A percentile compares a stretch with the other conserved stretches of the same genome.
phyloP scores from a whole-genome alignment of 306 rosid species.

The Citrullus mucosospermus region DNA sequence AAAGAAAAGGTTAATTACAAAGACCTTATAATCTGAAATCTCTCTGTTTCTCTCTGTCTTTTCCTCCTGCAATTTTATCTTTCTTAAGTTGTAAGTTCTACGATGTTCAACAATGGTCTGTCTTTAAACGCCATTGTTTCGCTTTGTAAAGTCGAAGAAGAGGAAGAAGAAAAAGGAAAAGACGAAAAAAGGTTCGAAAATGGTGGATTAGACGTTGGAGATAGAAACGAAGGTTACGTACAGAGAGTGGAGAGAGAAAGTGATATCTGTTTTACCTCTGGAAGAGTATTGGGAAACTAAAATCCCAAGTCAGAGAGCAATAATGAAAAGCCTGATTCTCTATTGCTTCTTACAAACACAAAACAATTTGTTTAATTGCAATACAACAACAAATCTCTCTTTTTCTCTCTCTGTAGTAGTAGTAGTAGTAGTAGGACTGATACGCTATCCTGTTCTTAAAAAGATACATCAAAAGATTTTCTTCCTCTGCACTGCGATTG shows the following conservation, averaged over 20 bases:
- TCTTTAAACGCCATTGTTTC: background rate
- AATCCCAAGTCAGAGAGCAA: slow-evolving; percentile 75
- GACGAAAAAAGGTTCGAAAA: background rate
- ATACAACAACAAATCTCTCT: background rate
- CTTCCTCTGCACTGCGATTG: slow-evolving; percentile 13
- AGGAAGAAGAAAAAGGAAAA: background rate
- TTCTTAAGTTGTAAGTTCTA: background rate
- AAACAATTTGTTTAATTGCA: background rate
- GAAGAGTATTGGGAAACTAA: slow-evolving; percentile 42
- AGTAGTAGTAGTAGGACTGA: slow-evolving; percentile 16
- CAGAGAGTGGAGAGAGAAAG: background rate
- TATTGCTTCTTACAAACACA: background rate
- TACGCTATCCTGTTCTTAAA: slow-evolving; percentile 43
- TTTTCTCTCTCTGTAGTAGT: background rate
- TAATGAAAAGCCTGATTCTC: slow-evolving; percentile 27
- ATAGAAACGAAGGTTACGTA: slow-evolving; percentile 8
- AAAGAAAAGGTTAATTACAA: background rate
- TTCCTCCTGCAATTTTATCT: background rate
- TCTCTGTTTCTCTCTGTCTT: background rate
- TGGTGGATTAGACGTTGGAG: background rate
- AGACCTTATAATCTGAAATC: background rate
- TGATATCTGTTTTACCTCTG: slow-evolving; percentile 23
- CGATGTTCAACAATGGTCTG: background rate
- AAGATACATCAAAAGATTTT: slow-evolving; percentile 32
- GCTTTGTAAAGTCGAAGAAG: background rate